Evolutionary conservation across 495 filamentous ascomycete genomes (phyloP).

Genomic region (Staphylotrichum longicolle): DNA sequence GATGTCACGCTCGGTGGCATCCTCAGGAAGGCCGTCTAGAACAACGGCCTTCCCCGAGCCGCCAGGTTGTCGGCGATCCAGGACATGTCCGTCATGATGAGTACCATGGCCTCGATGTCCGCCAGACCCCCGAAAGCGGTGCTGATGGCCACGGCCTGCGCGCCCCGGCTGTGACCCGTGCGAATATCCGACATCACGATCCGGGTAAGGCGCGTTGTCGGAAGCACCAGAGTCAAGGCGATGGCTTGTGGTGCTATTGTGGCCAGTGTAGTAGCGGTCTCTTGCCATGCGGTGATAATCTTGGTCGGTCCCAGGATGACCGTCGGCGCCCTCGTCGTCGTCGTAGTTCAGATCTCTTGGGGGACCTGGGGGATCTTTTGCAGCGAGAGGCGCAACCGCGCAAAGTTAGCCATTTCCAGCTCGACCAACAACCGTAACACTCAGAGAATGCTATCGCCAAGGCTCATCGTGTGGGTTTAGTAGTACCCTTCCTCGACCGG

Average conservation of each 20-base stretch:
- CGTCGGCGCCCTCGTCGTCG: conserved; percentile 24
- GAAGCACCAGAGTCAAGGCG: neutral
- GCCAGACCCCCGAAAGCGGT: conserved; percentile 7
- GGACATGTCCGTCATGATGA: conserved; percentile 1
- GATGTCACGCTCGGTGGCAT: conserved; percentile 36
- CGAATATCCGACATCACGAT: neutral
- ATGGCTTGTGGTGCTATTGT: neutral
- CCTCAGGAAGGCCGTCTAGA: conserved; percentile 31
- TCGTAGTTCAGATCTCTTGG: conserved; percentile 36
- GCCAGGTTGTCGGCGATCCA: conserved; percentile 9
- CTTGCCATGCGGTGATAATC: conserved; percentile 14
- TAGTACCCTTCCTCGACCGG: conserved; percentile 49
- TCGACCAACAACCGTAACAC: conserved; percentile 18
- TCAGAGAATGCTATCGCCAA: conserved; percentile 18
- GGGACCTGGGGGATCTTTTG: conserved; percentile 27
- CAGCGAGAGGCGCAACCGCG: conserved; percentile 11
- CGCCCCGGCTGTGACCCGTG: neutral
- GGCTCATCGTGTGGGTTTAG: conserved; percentile 34
- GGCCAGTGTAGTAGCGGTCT: conserved; percentile 4
- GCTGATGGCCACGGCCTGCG: neutral
- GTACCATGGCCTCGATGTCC: neutral
- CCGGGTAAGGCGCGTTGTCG: conserved; percentile 6
- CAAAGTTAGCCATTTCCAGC: conserved; percentile 35
- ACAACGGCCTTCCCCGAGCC: conserved; percentile 21
- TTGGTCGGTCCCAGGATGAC: neutral